Evolutionary conservation across 139 green algal genomes (phyloP).

Genomic region (Ostreobium quekettii): DNA sequence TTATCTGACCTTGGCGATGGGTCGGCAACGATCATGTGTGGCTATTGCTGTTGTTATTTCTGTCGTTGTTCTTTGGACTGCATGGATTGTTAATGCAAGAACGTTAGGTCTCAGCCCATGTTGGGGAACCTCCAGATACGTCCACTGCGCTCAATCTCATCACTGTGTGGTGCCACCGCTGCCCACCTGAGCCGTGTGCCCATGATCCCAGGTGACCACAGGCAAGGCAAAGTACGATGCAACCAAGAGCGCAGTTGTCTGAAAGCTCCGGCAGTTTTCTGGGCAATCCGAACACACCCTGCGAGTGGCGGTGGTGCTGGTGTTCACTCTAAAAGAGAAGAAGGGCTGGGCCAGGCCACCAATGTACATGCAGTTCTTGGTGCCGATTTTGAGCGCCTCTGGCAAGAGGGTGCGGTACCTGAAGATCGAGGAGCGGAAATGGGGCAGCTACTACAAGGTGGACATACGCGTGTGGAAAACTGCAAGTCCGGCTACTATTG

Average conservation of each 20-base stretch:
- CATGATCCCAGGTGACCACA: slow-evolving; percentile 31
- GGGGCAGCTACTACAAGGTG: slow-evolving; percentile 56
- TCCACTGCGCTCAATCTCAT: too few relatives aligned
- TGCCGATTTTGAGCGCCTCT: slow-evolving; percentile 86
- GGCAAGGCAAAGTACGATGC: slow-evolving; percentile 92
- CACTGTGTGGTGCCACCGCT: too few relatives aligned
- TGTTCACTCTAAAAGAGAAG: slow-evolving; percentile 69
- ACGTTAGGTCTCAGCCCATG: too few relatives aligned
- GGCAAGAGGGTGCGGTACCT: slow-evolving; percentile 86
- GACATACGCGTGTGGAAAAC: slow-evolving; percentile 90
- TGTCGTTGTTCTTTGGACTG: too few relatives aligned
- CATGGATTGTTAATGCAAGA: too few relatives aligned
- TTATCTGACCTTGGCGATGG: too few relatives aligned
- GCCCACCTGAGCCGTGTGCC: too few relatives aligned
- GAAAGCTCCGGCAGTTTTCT: slow-evolving; percentile 81
- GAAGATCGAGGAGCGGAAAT: slow-evolving; percentile 75
- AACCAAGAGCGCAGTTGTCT: slow-evolving; percentile 71
- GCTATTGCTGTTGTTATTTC: too few relatives aligned
- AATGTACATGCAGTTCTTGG: slow-evolving; percentile 76
- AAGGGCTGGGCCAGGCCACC: slow-evolving; percentile 78
- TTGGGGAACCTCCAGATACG: too few relatives aligned
- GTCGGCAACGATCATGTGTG: too few relatives aligned
- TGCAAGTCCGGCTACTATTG: slow-evolving; percentile 77
- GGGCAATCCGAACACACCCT: slow-evolving; percentile 71
- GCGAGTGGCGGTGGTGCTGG: slow-evolving; percentile 77